Evolutionary conservation across 306 rosid genomes (phyloP).

Genomic region (Phaseolus lunatus): DNA sequence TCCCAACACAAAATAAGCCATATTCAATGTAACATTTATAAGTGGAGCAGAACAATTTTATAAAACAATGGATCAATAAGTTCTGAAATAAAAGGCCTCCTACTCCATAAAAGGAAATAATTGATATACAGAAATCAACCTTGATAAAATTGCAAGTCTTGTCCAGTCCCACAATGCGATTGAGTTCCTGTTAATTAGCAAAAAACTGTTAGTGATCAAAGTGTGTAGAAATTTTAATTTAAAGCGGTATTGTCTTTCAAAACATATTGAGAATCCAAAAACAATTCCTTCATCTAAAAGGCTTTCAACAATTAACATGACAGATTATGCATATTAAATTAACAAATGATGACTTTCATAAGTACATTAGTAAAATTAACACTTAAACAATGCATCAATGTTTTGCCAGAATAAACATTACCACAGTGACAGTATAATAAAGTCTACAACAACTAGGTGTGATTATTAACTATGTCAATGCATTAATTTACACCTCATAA

Average conservation of each 20-base stretch:
- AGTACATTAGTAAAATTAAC: background rate
- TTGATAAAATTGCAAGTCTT: conserved; percentile 79
- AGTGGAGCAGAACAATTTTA: conserved; percentile 1
- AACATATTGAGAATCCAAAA: background rate
- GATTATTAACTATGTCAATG: background rate
- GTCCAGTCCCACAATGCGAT: conserved; percentile 72
- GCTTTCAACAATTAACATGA: conserved; percentile 2
- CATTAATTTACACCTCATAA: conserved; percentile 7
- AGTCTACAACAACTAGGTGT: conserved; percentile 15
- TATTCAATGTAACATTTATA: background rate
- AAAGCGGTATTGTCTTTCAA: background rate
- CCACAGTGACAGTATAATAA: background rate
- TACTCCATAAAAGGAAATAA: conserved; percentile 16
- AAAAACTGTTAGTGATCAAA: conserved; percentile 30
- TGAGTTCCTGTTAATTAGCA: conserved; percentile 67
- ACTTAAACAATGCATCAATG: conserved; percentile 25
- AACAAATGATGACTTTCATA: conserved; percentile 10
- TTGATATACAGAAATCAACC: conserved; percentile 57
- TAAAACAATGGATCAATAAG: conserved; percentile 17
- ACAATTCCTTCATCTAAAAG: conserved; percentile 3
- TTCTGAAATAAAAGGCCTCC: conserved; percentile 1
- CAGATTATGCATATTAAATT: conserved; percentile 1
- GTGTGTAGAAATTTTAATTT: background rate
- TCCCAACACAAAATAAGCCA: background rate
- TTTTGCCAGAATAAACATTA: conserved; percentile 16